Evolutionary conservation across 164 flowering plant species (phyloP).

Genomic region (Vitis rupestris): DNA sequence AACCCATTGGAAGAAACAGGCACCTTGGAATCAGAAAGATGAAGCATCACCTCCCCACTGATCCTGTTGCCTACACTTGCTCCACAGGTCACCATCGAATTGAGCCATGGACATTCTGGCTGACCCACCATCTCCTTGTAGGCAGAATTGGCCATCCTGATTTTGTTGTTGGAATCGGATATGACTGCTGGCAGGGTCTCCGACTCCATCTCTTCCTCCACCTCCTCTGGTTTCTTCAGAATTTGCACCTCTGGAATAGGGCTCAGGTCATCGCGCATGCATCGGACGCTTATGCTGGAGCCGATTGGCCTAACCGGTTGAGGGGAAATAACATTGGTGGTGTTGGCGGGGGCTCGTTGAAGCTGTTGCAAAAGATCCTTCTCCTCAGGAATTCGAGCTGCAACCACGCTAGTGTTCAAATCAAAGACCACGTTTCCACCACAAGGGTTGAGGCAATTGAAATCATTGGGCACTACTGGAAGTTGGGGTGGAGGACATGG

Average conservation of each 20-base stretch:
- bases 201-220: constrained; percentile 71
- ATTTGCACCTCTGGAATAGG: background rate
- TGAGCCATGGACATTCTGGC: constrained; percentile 91
- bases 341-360: constrained; percentile 16
- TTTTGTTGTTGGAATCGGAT: constrained; percentile 78
- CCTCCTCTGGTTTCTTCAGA: constrained; percentile 53
- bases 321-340: constrained; percentile 45
- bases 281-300: constrained; percentile 57
- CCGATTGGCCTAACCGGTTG: constrained; percentile 75
- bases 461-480: background rate
- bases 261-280: constrained; percentile 33
- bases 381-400: constrained; percentile 42
- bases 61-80: constrained; percentile 41
- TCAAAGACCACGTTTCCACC: constrained; percentile 23
- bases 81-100: constrained; percentile 28
- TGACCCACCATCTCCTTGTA: constrained; percentile 95
- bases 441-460: background rate
- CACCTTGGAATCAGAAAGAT: constrained; percentile 26
- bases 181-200: constrained; percentile 70
- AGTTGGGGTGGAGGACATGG: constrained; percentile 27
- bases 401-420: constrained; percentile 24
- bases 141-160: constrained; percentile 78
- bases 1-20: constrained; percentile 49
- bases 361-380: constrained; percentile 46
- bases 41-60: constrained; percentile 68